Evolutionary conservation across 2,329 filamentous ascomycete genomes (phyloP), one percentile per base, ranked within the genome.

Genomic region (Pseudogymnoascus sp.): DNA sequence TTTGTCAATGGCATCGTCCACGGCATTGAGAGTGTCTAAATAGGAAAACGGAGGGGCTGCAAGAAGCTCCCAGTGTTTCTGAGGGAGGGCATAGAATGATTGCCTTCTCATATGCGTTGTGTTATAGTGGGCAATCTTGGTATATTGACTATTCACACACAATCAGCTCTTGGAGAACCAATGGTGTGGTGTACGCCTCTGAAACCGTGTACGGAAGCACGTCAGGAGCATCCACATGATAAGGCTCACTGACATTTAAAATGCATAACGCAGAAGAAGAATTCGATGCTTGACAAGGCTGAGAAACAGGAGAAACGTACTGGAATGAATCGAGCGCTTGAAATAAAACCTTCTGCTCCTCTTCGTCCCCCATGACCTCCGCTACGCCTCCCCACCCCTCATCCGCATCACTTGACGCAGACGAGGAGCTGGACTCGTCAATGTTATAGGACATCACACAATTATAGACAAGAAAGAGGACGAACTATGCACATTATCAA

Each of bases 1-100:
- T 64, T 81, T 78, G 69, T 96, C 93, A 66, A 99, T 96, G 49
- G 93, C 91, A 62, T 89, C 85, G 71, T 99, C 96, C 11, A 96
- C 84, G 59, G 83, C 83, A 67, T 88, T 84, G 37, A 99, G 83
- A 0, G 87, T 91, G 37, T 92, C 85, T 5, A 96, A 82, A 61
- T 95, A 86, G 63, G 86, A 89, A 78, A 97, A 96, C 0, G 93
- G 93, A 0, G 90, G 87, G 4, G 83, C 83, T 0, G 91, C 87
- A 0, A 99, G 83, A 71, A 96, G 82, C 70, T 89, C 84, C 87
- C 91, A 95, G 73, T 99, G 93, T 1, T 83, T 79, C 63, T 88
- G 86, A 1, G 93, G 91, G 5, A 99, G 81, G 7, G 92, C 90
- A 74, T 97, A 99, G 76, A 99, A 97, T 12, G 91, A 89, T 75